These are phyloP conservation scores for Hippophae gyantsensis DNA, from an alignment of 306 rosid species.

Conservation along the genomic window DNA sequence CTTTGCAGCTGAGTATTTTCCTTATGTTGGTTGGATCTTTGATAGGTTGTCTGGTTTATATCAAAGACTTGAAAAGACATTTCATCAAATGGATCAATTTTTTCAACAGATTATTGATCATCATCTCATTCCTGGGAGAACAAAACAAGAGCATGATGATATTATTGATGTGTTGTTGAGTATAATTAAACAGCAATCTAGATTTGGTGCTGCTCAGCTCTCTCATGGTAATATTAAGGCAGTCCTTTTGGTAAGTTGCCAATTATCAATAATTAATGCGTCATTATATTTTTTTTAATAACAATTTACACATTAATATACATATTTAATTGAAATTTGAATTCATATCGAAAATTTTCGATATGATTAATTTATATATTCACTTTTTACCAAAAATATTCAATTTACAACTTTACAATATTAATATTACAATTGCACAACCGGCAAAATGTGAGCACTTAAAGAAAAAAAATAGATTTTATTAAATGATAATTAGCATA, in stretches of 20 bases:
- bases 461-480: no score
- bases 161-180: constrained; percentile 20
- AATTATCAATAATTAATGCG: no score
- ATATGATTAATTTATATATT: no score
- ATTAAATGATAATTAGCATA: no score
- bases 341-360: no score
- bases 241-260: constrained; percentile 22
- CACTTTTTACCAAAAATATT: no score
- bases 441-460: no score
- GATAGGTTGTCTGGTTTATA: constrained; percentile 30
- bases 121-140: constrained; percentile 10
- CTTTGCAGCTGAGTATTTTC: constrained; percentile 27
- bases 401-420: no score
- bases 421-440: no score
- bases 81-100: constrained; percentile 23
- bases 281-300: no score
- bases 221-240: constrained; percentile 26
- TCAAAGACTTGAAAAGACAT: constrained; percentile 16
- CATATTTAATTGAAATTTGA: no score
- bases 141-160: constrained; percentile 12
- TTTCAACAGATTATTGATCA: constrained; percentile 31
- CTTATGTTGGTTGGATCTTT: constrained; percentile 33
- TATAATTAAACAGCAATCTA: constrained; percentile 1
- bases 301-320: no score
- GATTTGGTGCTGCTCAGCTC: not conserved